Conservation (phyloP, 352 stramenopile species). For the Pythium phragmitis region DNA sequence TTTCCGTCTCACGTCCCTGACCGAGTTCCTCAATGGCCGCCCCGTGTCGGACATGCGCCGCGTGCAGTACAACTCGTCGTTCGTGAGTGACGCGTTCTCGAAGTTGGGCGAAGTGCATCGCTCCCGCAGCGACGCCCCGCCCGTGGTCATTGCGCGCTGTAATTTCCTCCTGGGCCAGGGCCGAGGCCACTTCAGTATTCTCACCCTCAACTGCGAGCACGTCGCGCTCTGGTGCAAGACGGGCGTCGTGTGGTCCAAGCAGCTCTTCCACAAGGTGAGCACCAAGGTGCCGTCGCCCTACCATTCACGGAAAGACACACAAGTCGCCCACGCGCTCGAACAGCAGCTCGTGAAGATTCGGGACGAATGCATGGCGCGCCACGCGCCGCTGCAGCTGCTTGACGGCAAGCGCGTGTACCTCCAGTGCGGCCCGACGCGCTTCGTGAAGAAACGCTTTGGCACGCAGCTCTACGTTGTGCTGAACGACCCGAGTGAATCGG, state of each 20-base stretch:
- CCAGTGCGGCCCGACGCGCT: conserved; percentile 33
- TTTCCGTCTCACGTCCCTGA: conserved; percentile 68
- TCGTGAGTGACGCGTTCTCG: conserved; percentile 55
- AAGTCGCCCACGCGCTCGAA: conserved; percentile 36
- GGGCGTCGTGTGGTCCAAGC: conserved; percentile 73
- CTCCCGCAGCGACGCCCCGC: conserved; percentile 54
- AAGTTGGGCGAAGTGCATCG: conserved; percentile 65
- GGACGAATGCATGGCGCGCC: conserved; percentile 30
- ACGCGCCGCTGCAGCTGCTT: conserved; percentile 34
- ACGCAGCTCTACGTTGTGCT: conserved; percentile 50
- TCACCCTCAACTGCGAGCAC: conserved; percentile 76
- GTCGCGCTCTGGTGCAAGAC: conserved; percentile 79
- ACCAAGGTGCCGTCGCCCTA: conserved; percentile 41
- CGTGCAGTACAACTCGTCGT: conserved; percentile 77
- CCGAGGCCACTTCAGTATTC: conserved; percentile 68
- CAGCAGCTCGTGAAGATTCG: conserved; percentile 35
- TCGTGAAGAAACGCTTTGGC: conserved; percentile 51
- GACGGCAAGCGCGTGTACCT: conserved; percentile 60
- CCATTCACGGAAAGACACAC: conserved; percentile 35
- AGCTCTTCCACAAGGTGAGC: conserved; percentile 52
- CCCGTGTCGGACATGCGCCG: conserved; percentile 59
- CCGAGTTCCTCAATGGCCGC: conserved; percentile 64
- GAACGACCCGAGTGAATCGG: conserved; percentile 57
- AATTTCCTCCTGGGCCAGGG: conserved; percentile 63
- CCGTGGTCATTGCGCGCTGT: conserved; percentile 70